These are phyloP conservation scores for Agrocybe pediades DNA, from an alignment of 768 basidiomycete species.

Conservation along the genomic window DNA sequence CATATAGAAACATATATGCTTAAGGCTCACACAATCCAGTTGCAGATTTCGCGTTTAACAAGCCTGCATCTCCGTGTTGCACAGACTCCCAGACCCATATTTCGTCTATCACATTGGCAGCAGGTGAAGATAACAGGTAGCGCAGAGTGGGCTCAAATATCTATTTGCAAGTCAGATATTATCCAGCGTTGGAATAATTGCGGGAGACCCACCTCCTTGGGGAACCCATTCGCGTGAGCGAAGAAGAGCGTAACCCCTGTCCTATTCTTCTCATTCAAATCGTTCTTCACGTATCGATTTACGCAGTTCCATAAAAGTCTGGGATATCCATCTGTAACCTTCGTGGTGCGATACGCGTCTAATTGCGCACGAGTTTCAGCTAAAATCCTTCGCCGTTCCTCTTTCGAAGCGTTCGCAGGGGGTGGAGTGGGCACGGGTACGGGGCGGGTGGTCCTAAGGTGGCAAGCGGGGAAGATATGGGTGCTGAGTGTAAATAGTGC, in stretches of 20 bases:
- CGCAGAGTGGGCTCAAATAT: constrained; percentile 76
- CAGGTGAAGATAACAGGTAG: constrained; percentile 47
- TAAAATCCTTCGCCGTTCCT: constrained; percentile 30
- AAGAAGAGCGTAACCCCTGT: constrained; percentile 71
- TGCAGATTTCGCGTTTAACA: constrained; percentile 62
- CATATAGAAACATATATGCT: background rate
- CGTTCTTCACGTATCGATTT: constrained; percentile 65
- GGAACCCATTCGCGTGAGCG: constrained; percentile 86
- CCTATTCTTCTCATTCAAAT: constrained; percentile 16
- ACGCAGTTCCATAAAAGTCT: constrained; percentile 66
- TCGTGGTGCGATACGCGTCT: constrained; percentile 29
- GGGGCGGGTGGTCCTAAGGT: constrained; percentile 46
- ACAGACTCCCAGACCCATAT: constrained; percentile 85
- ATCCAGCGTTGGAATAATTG: background rate
- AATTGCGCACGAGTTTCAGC: constrained; percentile 25
- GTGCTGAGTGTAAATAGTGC: constrained; percentile 47
- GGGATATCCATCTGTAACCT: constrained; percentile 38
- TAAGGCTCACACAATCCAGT: constrained; percentile 57
- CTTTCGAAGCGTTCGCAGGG: constrained; percentile 30
- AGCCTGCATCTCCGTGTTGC: constrained; percentile 83
- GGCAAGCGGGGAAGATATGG: constrained; percentile 57
- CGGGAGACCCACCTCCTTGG: constrained; percentile 69
- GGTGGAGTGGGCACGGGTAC: constrained; percentile 38
- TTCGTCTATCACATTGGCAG: constrained; percentile 51
- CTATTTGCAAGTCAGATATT: constrained; percentile 34